phyloP scores from a whole-genome alignment of 257 asterid genomes.

The Solanum peruvianum region DNA sequence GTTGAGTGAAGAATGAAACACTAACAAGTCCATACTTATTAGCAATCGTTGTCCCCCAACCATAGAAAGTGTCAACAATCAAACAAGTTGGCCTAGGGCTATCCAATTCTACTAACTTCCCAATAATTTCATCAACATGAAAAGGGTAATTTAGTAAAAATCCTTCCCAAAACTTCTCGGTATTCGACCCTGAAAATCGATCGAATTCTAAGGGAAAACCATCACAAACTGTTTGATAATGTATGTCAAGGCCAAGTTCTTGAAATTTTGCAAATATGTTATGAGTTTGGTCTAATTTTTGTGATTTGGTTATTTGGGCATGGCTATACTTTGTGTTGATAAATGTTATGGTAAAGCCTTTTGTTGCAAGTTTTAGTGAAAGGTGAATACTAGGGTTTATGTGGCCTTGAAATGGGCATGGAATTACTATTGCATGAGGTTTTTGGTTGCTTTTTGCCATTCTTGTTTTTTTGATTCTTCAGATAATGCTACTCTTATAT shows the following conservation, averaged over 20 bases:
- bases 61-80: conserved; percentile 36
- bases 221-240: conserved; percentile 33
- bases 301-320: conserved; percentile 2
- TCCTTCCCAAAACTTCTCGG: neutral
- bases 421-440: conserved; percentile 3
- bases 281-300: neutral
- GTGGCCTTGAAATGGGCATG: conserved; percentile 11
- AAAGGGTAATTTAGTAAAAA: conserved; percentile 16
- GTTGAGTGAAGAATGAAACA: conserved; percentile 44
- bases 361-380: conserved; percentile 8
- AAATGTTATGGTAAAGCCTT: neutral
- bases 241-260: conserved; percentile 35
- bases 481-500: neutral
- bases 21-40: conserved; percentile 22
- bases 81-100: conserved; percentile 16
- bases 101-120: conserved; percentile 6
- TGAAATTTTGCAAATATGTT: conserved; percentile 25
- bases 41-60: conserved; percentile 32
- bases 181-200: conserved; percentile 3
- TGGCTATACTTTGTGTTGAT: neutral
- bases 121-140: conserved; percentile 33
- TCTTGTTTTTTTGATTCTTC: neutral
- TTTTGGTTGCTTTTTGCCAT: neutral
- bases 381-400: neutral
- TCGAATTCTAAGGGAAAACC: conserved; percentile 37